Percentiles rank a stretch among this genome's conserved stretches.
These are phyloP conservation scores for Chaetomium globosum DNA, from an alignment of 2,329 filamentous ascomycete species.

Conservation along the genomic window DNA sequence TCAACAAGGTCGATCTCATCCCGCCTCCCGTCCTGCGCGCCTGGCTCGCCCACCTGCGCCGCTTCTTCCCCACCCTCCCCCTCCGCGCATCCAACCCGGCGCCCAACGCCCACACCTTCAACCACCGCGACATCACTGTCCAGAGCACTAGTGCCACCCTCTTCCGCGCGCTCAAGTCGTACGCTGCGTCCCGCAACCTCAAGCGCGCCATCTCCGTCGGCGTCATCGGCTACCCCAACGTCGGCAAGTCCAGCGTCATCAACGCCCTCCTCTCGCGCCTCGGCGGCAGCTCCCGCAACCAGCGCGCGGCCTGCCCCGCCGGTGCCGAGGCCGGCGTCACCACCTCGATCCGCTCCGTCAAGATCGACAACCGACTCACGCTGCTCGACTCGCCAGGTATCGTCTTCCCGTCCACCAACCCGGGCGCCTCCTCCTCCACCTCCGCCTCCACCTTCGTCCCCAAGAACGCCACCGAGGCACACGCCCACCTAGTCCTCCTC, in stretches of 20 bases:
- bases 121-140: slow-evolving; percentile 85
- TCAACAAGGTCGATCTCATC: slow-evolving; percentile 95
- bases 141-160: slow-evolving; percentile 83
- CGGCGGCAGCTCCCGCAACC: slow-evolving; percentile 64
- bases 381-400: slow-evolving; percentile 93
- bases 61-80: slow-evolving; percentile 89
- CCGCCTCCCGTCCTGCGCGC: slow-evolving; percentile 78
- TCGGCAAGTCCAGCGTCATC: slow-evolving; percentile 95
- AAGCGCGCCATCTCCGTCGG: slow-evolving; percentile 90
- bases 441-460: slow-evolving; percentile 45
- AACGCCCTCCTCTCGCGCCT: slow-evolving; percentile 83
- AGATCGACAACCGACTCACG: slow-evolving; percentile 92
- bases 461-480: slow-evolving; percentile 69
- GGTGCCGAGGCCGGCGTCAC: slow-evolving; percentile 93
- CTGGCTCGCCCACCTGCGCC: slow-evolving; percentile 82
- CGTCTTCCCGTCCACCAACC: slow-evolving; percentile 75
- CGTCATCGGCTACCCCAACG: slow-evolving; percentile 93
- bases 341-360: slow-evolving; percentile 83
- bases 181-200: slow-evolving; percentile 77
- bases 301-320: slow-evolving; percentile 73
- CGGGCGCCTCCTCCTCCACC: slow-evolving; percentile 36
- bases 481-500: slow-evolving; percentile 82
- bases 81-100: slow-evolving; percentile 81
- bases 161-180: slow-evolving; percentile 88
- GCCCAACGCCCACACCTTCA: slow-evolving; percentile 85